Conservation (phyloP, 2,329 filamentous ascomycete genomes). For the Trichophyton schoenleinii region DNA sequence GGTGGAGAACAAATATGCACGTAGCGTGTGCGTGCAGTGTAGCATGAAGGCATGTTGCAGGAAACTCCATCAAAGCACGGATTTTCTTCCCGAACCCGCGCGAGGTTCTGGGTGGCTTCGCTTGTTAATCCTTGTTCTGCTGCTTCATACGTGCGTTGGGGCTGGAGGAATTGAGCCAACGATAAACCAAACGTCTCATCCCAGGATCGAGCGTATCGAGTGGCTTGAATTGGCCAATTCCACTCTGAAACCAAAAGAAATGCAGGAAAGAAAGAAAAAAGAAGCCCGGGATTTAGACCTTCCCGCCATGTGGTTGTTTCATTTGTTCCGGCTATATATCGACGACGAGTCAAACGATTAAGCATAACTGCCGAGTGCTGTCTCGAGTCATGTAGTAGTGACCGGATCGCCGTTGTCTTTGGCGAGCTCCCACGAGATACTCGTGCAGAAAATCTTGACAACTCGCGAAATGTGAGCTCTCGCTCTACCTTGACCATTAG, state of each 20-base stretch:
- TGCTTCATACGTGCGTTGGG: not conserved
- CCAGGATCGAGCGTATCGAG: not conserved
- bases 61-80: not conserved
- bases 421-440: not conserved
- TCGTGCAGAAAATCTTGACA: not conserved
- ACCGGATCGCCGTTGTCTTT: not conserved
- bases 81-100: not conserved
- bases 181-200: not conserved
- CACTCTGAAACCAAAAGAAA: not conserved
- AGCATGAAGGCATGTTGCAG: not conserved
- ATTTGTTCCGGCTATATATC: not conserved
- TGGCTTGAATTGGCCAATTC: not conserved
- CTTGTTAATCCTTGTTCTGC: constrained; percentile 1
- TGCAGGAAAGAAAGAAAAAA: not conserved
- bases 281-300: not conserved
- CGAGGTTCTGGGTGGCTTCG: not conserved
- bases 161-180: not conserved
- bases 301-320: constrained; percentile 1
- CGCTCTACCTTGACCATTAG: not conserved
- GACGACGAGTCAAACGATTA: not conserved
- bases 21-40: not conserved
- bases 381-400: not conserved
- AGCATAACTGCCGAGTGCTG: not conserved
- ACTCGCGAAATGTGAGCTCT: not conserved
- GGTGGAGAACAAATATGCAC: not conserved